Percentiles rank a stretch among this genome's conserved stretches.
These are phyloP conservation scores for Starmerella etchellsii DNA, from an alignment of 805 yeast genomes.

Conservation along the genomic window DNA sequence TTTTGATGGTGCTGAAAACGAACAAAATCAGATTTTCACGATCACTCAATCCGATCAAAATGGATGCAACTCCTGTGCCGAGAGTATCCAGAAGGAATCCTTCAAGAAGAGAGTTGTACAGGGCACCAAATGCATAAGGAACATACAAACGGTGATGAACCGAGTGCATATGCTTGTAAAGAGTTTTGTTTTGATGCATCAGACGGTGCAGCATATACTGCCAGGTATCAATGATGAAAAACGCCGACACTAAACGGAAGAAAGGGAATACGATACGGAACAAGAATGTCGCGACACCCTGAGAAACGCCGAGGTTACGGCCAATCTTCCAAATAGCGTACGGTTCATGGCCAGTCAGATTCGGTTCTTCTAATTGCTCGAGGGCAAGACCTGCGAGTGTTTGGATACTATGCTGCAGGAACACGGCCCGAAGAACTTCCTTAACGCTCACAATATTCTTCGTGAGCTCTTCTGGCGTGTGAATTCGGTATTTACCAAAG, in stretches of 20 bases:
- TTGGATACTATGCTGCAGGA: constrained; percentile 76
- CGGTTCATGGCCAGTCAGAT: constrained; percentile 39
- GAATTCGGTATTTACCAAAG: constrained; percentile 77
- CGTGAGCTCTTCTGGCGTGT: constrained; percentile 76
- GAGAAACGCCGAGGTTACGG: constrained; percentile 25
- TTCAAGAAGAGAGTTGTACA: constrained; percentile 87
- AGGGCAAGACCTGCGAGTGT: constrained; percentile 51
- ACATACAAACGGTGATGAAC: constrained; percentile 90
- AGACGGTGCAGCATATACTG: constrained; percentile 79
- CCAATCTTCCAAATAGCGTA: constrained; percentile 37
- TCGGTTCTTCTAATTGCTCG: constrained; percentile 40
- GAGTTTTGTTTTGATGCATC: constrained; percentile 70
- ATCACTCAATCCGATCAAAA: constrained; percentile 50
- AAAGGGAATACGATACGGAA: constrained; percentile 56
- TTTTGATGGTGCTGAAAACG: constrained; percentile 85
- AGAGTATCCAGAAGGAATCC: constrained; percentile 84
- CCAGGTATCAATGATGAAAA: constrained; percentile 81
- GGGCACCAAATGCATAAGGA: constrained; percentile 94
- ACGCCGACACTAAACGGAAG: constrained; percentile 47
- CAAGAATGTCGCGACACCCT: constrained; percentile 33
- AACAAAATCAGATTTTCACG: constrained; percentile 65
- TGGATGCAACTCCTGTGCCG: constrained; percentile 77
- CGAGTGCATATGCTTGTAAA: constrained; percentile 78
- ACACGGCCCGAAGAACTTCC: constrained; percentile 70
- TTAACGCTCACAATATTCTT: constrained; percentile 61